Percentiles rank a stretch among this genome's conserved stretches.
These are phyloP conservation scores for Takakia lepidozioides DNA, from an alignment of 225 moss, liverwort and hornwort genomes.

Conservation along the genomic window DNA sequence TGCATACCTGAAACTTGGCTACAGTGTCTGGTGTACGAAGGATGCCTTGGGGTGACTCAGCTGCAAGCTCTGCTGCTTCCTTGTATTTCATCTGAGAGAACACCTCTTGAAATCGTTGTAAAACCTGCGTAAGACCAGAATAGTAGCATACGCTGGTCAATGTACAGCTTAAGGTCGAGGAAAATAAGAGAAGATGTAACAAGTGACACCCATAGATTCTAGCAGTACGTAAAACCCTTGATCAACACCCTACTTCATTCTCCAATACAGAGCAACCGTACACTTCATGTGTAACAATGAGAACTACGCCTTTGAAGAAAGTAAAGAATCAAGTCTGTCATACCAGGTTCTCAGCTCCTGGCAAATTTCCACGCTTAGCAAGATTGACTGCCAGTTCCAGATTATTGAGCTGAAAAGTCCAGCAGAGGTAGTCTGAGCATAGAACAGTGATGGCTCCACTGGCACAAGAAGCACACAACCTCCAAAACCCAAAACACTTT, in stretches of 20 bases:
- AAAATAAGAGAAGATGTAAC: too few relatives aligned
- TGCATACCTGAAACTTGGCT: conserved; percentile 70
- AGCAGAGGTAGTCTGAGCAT: neutral
- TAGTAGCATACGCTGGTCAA: too few relatives aligned
- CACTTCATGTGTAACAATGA: too few relatives aligned
- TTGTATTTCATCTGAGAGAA: conserved; percentile 78
- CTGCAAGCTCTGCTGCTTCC: conserved; percentile 91
- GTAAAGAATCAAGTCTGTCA: too few relatives aligned
- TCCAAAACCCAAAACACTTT: too few relatives aligned
- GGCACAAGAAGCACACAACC: too few relatives aligned
- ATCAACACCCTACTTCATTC: too few relatives aligned
- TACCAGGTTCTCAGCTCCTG: conserved; percentile 94
- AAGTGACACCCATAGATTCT: too few relatives aligned
- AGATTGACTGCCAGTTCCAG: conserved; percentile 89
- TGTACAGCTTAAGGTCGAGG: too few relatives aligned
- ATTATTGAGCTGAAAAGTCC: conserved; percentile 53
- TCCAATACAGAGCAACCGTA: too few relatives aligned
- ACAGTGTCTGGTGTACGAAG: conserved; percentile 87
- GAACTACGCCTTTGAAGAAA: too few relatives aligned
- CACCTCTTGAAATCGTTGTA: conserved; percentile 88
- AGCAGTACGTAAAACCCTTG: too few relatives aligned
- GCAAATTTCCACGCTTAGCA: conserved; percentile 87
- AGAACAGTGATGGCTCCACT: neutral
- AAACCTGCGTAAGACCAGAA: conserved; percentile 40
- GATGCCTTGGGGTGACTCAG: conserved; percentile 85